A percentile compares a stretch with the other conserved stretches of the same genome.
Conservation (phyloP, 2,329 filamentous ascomycete genomes). For the Cytospora schulzeri region DNA sequence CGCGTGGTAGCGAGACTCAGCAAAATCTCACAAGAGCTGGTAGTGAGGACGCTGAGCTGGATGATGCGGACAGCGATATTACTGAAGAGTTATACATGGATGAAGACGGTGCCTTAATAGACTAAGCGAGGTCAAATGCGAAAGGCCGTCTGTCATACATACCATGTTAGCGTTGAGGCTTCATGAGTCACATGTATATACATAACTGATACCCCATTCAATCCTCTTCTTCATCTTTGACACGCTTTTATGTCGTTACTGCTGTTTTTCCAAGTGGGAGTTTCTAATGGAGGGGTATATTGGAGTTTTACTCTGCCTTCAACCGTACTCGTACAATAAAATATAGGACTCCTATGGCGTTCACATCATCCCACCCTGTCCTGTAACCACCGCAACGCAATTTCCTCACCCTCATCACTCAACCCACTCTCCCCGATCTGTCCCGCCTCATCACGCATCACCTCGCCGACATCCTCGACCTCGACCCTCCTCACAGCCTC, state of each 20-base stretch:
- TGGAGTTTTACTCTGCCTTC: background rate
- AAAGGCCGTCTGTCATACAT: too few relatives aligned
- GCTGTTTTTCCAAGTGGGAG: background rate
- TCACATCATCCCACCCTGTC: slow-evolving; percentile 8
- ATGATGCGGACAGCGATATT: slow-evolving; percentile 32
- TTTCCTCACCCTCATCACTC: slow-evolving; percentile 11
- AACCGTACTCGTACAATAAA: background rate
- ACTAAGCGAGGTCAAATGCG: slow-evolving; percentile 3
- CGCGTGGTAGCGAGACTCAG: background rate
- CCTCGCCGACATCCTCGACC: slow-evolving; percentile 40
- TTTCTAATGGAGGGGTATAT: background rate
- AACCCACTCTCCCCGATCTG: slow-evolving; percentile 17
- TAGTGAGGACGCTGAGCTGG: slow-evolving; percentile 20
- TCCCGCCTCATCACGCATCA: slow-evolving; percentile 31
- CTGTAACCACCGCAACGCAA: slow-evolving; percentile 22
- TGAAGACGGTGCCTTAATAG: slow-evolving; percentile 37
- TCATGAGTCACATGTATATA: background rate
- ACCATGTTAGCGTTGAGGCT: background rate
- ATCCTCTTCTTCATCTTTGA: background rate
- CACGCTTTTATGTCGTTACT: background rate
- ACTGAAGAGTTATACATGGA: slow-evolving; percentile 37
- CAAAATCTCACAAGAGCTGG: background rate
- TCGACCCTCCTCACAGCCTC: slow-evolving; percentile 44
- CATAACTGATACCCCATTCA: background rate
- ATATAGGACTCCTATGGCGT: too few relatives aligned